Base-by-base conservation (phyloP, 2,329 filamentous ascomycete species). In the Xylaria sp. region DNA sequence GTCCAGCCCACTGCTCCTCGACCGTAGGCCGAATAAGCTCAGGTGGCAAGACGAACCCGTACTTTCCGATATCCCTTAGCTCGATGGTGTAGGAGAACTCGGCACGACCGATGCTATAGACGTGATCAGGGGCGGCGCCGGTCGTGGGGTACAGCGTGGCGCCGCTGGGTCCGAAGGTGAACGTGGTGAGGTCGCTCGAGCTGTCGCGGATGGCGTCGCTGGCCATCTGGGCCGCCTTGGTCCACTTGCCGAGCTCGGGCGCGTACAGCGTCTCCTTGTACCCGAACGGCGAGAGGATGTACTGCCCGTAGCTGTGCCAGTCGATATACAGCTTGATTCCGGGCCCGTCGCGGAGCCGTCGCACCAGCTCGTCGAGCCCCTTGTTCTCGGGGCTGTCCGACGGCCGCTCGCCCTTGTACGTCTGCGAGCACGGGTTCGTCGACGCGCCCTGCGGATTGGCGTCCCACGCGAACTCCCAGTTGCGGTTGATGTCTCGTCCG, bases 271-370 rank as follows among this genome's bases (percentile, higher is more conserved):
- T 66, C 58, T 68, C 66, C 53, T 68, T 68, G 79, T 87, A 89
- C 40, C 87, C 87, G 76, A 86, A 88, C 26, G 83, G 85, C 40
- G 83, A 83, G 53, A 87, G 81, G 64, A 88, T 83, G 69, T 84
- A 81, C 72, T 88, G 86, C 6, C 81, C 82, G 78, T 89, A 89
- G 31, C 84, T 83, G 77, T 89, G 87, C 77, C 86, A 85, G 76
- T 89, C 87, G 76, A 89, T 85, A 78, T 85, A 89, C 9, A 87
- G 79, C 63, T 85, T 82, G 65, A 88, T 81, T 6, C 85, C 85
- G 33, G 83, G 80, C 0, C 73, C 71, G 36, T 76, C 74, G 59
- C 78, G 78, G 0, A 81, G 73, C 26, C 76, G 62, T 2, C 78
- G 76, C 26, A 79, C 71, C 1, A 68, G 44, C 58, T 54, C 59